phyloP scores from a whole-genome alignment of 108 stramenopile species.

The Skeletonema menzelii region DNA sequence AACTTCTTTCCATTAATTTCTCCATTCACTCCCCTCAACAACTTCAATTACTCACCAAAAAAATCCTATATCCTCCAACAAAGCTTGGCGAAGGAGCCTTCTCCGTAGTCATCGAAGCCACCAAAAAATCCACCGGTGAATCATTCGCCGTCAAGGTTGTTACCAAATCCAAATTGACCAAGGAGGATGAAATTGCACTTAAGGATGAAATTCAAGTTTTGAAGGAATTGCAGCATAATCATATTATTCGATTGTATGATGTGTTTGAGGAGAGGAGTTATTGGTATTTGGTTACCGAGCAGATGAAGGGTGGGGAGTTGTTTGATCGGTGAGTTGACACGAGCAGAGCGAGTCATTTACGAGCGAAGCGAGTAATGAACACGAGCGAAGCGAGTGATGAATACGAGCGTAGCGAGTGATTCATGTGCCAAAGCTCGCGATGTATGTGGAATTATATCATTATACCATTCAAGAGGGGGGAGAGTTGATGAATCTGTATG shows the following conservation, averaged over 20 bases:
- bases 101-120: conserved; percentile 47
- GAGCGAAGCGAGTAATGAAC: too few relatives aligned
- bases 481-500: too few relatives aligned
- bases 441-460: too few relatives aligned
- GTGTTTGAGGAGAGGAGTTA: conserved; percentile 65
- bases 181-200: conserved; percentile 80
- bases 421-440: too few relatives aligned
- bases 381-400: too few relatives aligned
- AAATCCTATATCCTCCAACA: too few relatives aligned
- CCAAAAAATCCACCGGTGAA: conserved; percentile 43
- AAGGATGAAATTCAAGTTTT: conserved; percentile 61
- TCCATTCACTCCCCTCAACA: too few relatives aligned
- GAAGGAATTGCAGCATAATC: conserved; percentile 39
- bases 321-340: conserved; percentile 48
- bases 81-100: conserved; percentile 57
- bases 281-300: conserved; percentile 74
- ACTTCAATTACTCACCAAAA: too few relatives aligned
- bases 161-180: conserved; percentile 76
- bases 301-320: conserved; percentile 63
- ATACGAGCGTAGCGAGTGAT: too few relatives aligned
- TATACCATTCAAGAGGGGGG: too few relatives aligned
- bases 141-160: conserved; percentile 89
- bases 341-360: too few relatives aligned
- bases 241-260: conserved; percentile 60
- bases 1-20: conserved; percentile 16